phyloP scores from a whole-genome alignment of 495 filamentous ascomycete species.

The Aspergillus bertholletiae region DNA sequence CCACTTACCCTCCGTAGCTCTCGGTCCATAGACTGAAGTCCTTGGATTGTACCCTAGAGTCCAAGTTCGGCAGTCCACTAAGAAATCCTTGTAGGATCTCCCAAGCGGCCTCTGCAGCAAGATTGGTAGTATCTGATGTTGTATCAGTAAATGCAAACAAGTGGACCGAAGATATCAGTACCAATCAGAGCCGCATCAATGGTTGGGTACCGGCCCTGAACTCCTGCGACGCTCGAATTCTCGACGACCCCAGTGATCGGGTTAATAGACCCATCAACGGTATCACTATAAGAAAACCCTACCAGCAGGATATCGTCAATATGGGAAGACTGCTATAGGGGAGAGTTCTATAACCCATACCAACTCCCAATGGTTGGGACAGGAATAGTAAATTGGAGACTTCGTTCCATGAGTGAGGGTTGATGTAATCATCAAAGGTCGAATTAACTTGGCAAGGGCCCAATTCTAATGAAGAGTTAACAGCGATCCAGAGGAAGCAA shows the following conservation, averaged over 20 bases:
- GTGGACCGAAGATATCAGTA: conserved; percentile 6
- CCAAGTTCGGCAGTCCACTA: conserved; percentile 44
- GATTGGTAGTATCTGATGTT: conserved; percentile 44
- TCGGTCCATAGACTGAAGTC: conserved; percentile 50
- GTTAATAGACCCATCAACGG: conserved; percentile 40
- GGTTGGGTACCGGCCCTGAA: conserved; percentile 45
- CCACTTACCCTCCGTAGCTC: conserved; percentile 61
- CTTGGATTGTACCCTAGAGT: conserved; percentile 49
- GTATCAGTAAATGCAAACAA: conserved; percentile 25
- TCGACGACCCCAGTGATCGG: conserved; percentile 40
- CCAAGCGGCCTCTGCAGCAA: conserved; percentile 54
- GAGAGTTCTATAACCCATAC: conserved; percentile 7
- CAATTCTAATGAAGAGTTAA: conserved; percentile 37
- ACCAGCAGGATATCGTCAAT: neutral
- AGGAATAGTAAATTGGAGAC: conserved; percentile 73
- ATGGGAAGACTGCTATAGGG: neutral
- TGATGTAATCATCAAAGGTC: conserved; percentile 47
- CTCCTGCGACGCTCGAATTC: conserved; percentile 35
- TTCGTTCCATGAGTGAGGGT: conserved; percentile 68
- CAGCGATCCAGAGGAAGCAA: conserved; percentile 24
- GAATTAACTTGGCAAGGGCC: conserved; percentile 56
- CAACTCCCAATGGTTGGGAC: conserved; percentile 62
- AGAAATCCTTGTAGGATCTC: conserved; percentile 57
- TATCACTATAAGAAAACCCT: conserved; percentile 54
- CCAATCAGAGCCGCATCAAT: conserved; percentile 45